Conservation (phyloP, 192 early-diverging fungal genomes). For the Mortierella antarctica region DNA sequence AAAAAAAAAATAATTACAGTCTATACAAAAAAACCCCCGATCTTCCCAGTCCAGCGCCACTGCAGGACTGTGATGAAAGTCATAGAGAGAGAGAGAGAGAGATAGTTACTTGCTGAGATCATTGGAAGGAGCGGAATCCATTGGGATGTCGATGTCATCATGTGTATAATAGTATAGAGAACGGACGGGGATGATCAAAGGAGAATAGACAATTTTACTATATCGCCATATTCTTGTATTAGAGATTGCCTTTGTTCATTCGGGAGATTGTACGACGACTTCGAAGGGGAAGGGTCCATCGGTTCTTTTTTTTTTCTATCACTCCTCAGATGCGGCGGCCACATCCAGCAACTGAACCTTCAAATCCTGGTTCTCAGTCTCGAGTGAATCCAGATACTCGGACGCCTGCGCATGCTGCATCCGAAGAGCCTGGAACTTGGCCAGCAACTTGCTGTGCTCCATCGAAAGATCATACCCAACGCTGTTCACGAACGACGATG, state of each 20-base stretch:
- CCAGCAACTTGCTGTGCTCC: constrained; percentile 39
- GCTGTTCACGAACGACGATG: constrained; percentile 16
- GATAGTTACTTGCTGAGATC: neutral
- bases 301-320: constrained; percentile 36
- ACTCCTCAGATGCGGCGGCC: constrained; percentile 18
- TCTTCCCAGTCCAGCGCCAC: no score
- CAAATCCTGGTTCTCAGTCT: constrained; percentile 42
- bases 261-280: neutral
- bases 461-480: constrained; percentile 39
- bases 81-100: no score
- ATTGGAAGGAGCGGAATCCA: neutral
- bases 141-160: neutral
- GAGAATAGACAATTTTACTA: neutral
- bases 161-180: constrained; percentile 4
- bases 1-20: no score
- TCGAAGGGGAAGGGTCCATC: constrained; percentile 16
- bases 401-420: constrained; percentile 42
- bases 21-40: no score
- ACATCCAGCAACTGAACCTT: constrained; percentile 41
- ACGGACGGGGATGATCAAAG: neutral
- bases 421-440: constrained; percentile 38
- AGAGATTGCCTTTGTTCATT: neutral
- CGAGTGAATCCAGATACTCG: constrained; percentile 46
- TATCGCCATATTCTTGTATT: no score
- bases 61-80: no score